Evolutionary conservation across 805 yeast species (phyloP).

Genomic region (Wickerhamomyces queroliae): DNA sequence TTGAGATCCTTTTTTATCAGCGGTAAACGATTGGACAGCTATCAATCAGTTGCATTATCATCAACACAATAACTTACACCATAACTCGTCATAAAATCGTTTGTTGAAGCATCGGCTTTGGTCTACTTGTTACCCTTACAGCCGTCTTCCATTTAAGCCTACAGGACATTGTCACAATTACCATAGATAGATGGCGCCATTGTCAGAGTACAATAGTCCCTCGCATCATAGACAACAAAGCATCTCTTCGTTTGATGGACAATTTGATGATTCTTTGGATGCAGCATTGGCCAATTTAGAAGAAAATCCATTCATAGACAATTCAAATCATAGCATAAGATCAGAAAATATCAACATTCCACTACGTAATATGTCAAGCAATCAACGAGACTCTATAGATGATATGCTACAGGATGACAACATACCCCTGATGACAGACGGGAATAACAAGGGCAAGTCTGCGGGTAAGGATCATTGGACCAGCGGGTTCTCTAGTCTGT

Average conservation of each 20-base stretch:
- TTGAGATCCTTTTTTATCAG: background rate
- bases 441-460: conserved; percentile 4
- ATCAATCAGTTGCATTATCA: background rate
- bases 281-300: conserved; percentile 53
- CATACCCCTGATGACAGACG: conserved; percentile 8
- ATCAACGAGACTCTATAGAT: conserved; percentile 21
- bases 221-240: conserved; percentile 22
- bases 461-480: background rate
- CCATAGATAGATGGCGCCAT: conserved; percentile 18
- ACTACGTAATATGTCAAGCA: conserved; percentile 23
- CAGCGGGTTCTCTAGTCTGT: background rate
- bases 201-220: conserved; percentile 9
- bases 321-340: conserved; percentile 22
- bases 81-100: too few relatives aligned
- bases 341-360: conserved; percentile 28
- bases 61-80: background rate
- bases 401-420: conserved; percentile 15
- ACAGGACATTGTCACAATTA: background rate
- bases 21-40: background rate
- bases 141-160: too few relatives aligned
- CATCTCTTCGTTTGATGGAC: conserved; percentile 48
- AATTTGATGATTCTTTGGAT: conserved; percentile 59
- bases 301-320: conserved; percentile 29
- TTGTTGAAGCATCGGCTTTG: too few relatives aligned
- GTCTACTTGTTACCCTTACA: too few relatives aligned